A percentile compares a stretch with the other conserved stretches of the same genome.
phyloP scores from a whole-genome alignment of 225 moss, liverwort and hornwort species.

The Pseudisothecium myosuroides region DNA sequence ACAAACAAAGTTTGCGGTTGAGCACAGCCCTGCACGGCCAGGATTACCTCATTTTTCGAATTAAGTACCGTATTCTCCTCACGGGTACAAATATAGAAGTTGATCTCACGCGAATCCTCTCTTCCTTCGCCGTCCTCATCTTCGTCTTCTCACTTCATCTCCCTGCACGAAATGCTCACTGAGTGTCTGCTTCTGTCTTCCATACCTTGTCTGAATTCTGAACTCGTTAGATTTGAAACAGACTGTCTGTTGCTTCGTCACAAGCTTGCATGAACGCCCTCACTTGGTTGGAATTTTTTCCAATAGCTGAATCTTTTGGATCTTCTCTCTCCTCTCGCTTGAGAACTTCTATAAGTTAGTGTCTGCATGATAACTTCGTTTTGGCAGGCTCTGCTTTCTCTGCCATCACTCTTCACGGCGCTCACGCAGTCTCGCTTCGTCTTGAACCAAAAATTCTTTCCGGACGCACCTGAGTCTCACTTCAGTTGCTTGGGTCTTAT shows the following conservation, averaged over 20 bases:
- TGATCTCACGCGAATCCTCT: not conserved
- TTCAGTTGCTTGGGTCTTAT: not conserved
- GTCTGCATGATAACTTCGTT: not conserved
- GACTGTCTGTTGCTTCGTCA: not conserved
- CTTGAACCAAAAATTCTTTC: not conserved
- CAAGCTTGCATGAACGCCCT: not conserved
- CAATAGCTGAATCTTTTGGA: not conserved
- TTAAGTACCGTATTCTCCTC: not conserved
- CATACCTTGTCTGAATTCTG: not conserved
- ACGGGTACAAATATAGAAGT: not conserved
- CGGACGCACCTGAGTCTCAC: not conserved
- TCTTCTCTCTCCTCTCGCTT: not conserved
- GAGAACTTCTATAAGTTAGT: too few relatives aligned
- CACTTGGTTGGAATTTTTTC: not conserved
- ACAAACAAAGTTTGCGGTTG: not conserved
- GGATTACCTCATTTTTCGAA: not conserved
- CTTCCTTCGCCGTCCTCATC: not conserved
- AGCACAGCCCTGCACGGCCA: not conserved
- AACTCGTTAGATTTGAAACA: not conserved
- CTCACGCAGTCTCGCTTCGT: not conserved
- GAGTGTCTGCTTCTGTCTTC: not conserved
- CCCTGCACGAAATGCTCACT: not conserved
- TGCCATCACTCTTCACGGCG: not conserved
- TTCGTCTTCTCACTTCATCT: not conserved
- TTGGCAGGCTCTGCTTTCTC: not conserved